Conservation (phyloP, 495 filamentous ascomycete genomes). For the Penicillium robsamsonii region DNA sequence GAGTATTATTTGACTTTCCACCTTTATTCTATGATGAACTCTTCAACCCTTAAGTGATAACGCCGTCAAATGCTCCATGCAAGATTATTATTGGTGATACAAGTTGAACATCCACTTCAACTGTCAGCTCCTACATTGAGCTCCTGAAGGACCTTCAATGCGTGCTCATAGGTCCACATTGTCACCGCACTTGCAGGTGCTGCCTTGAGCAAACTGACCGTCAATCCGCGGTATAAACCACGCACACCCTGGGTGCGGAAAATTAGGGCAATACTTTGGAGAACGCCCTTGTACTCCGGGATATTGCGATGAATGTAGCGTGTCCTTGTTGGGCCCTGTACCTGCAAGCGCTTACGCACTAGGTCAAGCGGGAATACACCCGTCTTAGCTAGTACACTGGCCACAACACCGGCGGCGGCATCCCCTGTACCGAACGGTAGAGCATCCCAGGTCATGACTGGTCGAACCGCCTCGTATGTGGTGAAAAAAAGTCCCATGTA, state of each 20-base stretch:
- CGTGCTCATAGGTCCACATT: conserved; percentile 96
- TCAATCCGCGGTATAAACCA: conserved; percentile 84
- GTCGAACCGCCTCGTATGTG: conserved; percentile 71
- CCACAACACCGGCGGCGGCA: conserved; percentile 74
- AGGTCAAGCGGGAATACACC: conserved; percentile 92
- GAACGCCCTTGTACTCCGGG: conserved; percentile 73
- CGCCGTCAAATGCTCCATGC: conserved; percentile 16
- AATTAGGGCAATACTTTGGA: conserved; percentile 63
- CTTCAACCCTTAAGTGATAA: background rate
- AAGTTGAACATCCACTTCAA: conserved; percentile 1
- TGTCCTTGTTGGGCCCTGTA: conserved; percentile 81
- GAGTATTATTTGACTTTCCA: background rate
- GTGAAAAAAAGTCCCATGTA: conserved; percentile 97
- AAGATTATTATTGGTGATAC: conserved; percentile 2
- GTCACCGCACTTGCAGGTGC: conserved; percentile 93
- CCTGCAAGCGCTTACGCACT: conserved; percentile 87
- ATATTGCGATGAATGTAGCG: conserved; percentile 85
- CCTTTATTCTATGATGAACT: background rate
- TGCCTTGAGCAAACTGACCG: conserved; percentile 87
- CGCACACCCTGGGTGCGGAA: conserved; percentile 67
- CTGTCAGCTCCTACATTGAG: conserved; percentile 32
- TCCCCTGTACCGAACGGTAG: conserved; percentile 75
- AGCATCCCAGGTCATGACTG: conserved; percentile 48
- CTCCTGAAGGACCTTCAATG: conserved; percentile 56
- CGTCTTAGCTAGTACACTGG: conserved; percentile 80